phyloP scores from a whole-genome alignment of 2,329 filamentous ascomycete species.

The Colletotrichum aenigma region DNA sequence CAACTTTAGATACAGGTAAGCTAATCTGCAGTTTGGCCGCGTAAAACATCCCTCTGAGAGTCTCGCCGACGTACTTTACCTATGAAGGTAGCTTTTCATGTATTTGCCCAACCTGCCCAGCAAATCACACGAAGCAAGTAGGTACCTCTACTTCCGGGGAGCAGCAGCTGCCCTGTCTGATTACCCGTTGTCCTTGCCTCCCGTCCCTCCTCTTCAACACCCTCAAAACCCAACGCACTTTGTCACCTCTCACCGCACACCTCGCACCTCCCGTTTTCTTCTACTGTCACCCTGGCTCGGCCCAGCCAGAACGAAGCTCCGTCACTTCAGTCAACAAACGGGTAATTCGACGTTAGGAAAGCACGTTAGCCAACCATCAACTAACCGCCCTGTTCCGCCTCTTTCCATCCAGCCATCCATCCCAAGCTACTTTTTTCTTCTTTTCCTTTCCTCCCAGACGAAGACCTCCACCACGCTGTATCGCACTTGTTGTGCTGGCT shows the following conservation, averaged over 20 bases:
- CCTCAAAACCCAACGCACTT: neutral
- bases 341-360: neutral
- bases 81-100: neutral
- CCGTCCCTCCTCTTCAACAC: neutral
- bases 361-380: neutral
- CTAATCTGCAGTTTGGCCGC: neutral
- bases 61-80: neutral
- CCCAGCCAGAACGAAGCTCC: neutral
- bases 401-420: neutral
- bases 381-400: conserved; percentile 6
- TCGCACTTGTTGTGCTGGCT: neutral
- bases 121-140: neutral
- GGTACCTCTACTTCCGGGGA: neutral
- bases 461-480: neutral
- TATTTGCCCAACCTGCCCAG: neutral
- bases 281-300: neutral
- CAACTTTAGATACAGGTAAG: neutral
- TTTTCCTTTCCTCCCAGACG: neutral
- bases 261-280: neutral
- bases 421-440: neutral
- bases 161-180: neutral
- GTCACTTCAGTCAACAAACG: neutral
- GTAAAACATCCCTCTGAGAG: neutral
- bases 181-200: neutral
- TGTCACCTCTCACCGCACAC: neutral